A percentile compares a stretch with the other conserved stretches of the same genome.
phyloP scores from a whole-genome alignment of 2,329 filamentous ascomycete genomes.

The Plectosphaerella sp. region DNA sequence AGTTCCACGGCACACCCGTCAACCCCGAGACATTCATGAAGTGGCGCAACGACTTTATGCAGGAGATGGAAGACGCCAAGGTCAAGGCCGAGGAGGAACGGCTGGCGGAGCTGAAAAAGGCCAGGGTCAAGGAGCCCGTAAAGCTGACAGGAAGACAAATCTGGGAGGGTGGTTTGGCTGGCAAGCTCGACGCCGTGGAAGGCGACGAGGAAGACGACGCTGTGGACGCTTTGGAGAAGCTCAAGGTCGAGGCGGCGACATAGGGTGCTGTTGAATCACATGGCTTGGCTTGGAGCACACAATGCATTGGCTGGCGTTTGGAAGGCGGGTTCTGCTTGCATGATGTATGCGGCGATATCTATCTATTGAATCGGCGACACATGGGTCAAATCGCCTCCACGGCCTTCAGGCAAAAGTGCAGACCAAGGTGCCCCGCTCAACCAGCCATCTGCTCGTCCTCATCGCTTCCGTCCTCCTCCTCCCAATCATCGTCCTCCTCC shows the following conservation, averaged over 20 bases:
- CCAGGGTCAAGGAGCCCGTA: conserved; percentile 68
- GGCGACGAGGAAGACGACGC: conserved; percentile 62
- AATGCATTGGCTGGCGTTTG: not conserved
- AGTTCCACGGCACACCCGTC: conserved; percentile 88
- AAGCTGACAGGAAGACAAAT: conserved; percentile 70
- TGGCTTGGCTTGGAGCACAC: not conserved
- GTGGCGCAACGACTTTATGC: conserved; percentile 75
- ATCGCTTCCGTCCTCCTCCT: conserved; percentile 42
- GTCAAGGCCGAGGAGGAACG: conserved; percentile 69
- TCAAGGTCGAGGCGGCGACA: conserved; percentile 59
- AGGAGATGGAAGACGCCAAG: conserved; percentile 75
- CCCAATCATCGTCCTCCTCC: conserved; percentile 45
- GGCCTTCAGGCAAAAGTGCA: too few species aligned
- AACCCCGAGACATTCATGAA: conserved; percentile 79
- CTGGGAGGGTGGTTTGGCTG: conserved; percentile 70
- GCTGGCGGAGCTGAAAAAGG: conserved; percentile 77
- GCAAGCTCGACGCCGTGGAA: conserved; percentile 61
- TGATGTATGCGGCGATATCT: not conserved
- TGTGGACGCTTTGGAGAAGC: conserved; percentile 61
- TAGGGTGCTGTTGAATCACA: not conserved
- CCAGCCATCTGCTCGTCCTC: conserved; percentile 55
- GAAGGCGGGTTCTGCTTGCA: not conserved
- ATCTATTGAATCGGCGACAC: not conserved
- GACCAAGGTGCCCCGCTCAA: conserved; percentile 13
- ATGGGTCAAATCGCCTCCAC: too few species aligned